Evolutionary conservation across 139 green algal species (phyloP).

Genomic region (Axilococcus clingmanii): DNA sequence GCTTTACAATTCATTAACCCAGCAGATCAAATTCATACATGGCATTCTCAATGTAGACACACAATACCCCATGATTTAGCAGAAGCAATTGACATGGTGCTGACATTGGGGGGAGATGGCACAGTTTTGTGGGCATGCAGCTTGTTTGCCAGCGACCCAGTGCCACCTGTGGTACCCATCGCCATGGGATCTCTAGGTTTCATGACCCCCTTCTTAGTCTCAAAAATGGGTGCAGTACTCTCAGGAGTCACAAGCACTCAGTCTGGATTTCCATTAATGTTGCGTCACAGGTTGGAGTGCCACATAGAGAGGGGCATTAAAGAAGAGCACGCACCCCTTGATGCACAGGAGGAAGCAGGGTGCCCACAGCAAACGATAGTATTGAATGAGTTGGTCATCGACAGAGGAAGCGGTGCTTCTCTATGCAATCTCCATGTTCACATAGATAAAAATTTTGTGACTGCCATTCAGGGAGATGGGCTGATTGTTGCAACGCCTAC

Average conservation of each 20-base stretch:
- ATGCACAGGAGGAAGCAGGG: not conserved
- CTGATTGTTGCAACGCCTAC: slow-evolving; percentile 87
- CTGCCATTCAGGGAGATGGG: slow-evolving; percentile 60
- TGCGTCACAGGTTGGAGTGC: slow-evolving; percentile 75
- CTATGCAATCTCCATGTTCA: slow-evolving; percentile 77
- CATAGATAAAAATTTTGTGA: slow-evolving; percentile 68
- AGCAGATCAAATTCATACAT: not conserved
- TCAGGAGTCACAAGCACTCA: slow-evolving; percentile 17
- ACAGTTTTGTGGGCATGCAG: slow-evolving; percentile 84
- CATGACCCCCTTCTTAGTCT: slow-evolving; percentile 67
- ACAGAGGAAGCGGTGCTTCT: slow-evolving; percentile 67
- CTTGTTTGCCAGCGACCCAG: slow-evolving; percentile 51
- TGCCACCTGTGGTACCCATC: slow-evolving; percentile 77
- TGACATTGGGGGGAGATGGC: slow-evolving; percentile 82
- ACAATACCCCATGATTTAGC: slow-evolving; percentile 36
- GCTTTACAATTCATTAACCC: not conserved
- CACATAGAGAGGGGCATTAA: slow-evolving; percentile 44
- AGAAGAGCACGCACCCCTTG: slow-evolving; percentile 3
- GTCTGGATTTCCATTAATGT: slow-evolving; percentile 62
- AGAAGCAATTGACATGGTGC: slow-evolving; percentile 59
- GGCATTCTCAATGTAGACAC: not conserved
- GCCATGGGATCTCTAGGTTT: slow-evolving; percentile 87
- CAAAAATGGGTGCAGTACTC: slow-evolving; percentile 34
- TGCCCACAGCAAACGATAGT: slow-evolving; percentile 30
- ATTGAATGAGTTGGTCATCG: slow-evolving; percentile 85